Percentiles rank a stretch among this genome's conserved stretches.
Evolutionary conservation across 306 rosid species (phyloP).

Genomic region (Acacia acuminata): DNA sequence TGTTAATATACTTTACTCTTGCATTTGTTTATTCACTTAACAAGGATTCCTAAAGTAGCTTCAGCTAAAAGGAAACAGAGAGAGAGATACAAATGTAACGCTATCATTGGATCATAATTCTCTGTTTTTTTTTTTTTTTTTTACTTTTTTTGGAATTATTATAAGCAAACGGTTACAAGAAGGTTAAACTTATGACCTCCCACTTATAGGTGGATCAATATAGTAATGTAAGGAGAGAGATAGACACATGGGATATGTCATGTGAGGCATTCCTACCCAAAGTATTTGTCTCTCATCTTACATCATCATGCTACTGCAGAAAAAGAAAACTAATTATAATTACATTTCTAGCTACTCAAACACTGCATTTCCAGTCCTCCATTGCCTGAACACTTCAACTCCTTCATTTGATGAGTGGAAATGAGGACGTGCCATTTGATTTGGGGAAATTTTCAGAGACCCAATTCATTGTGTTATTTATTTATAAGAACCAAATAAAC

Average conservation of each 20-base stretch:
- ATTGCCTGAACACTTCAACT: background rate
- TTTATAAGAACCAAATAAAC: background rate
- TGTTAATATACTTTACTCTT: background rate
- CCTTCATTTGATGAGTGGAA: background rate
- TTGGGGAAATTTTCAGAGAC: background rate
- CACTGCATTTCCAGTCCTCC: background rate
- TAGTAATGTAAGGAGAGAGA: background rate
- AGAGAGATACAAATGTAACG: background rate
- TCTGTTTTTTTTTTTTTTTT: no score
- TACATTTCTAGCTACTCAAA: background rate
- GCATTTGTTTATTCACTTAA: background rate
- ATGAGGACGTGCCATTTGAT: background rate
- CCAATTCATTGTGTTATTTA: background rate
- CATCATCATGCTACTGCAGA: background rate
- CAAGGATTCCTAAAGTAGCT: background rate
- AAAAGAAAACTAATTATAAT: no score
- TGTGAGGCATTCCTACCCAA: background rate
- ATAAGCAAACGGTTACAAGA: accelerated
- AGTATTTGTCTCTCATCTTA: background rate
- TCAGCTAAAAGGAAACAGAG: background rate
- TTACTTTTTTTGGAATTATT: no score
- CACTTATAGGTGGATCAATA: no score
- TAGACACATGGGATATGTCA: background rate
- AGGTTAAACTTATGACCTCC: no score
- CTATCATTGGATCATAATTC: background rate